Percentiles rank a stretch among this genome's conserved stretches.
These are phyloP conservation scores for Ceratobasidium papillatum DNA, from an alignment of 1,284 basidiomycete species.

Conservation along the genomic window DNA sequence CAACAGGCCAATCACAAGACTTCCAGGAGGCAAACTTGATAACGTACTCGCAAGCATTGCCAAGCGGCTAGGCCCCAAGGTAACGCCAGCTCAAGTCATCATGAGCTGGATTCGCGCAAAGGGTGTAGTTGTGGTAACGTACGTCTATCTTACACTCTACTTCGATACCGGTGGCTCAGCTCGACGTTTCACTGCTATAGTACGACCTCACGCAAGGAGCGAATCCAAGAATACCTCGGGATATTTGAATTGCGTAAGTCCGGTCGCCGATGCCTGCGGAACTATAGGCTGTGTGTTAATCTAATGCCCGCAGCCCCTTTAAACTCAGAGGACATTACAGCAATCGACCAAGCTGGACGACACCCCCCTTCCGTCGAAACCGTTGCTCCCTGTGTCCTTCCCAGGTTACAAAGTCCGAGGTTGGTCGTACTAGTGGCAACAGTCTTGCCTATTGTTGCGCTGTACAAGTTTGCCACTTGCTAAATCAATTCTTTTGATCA, in stretches of 20 bases:
- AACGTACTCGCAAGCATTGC: conserved; percentile 66
- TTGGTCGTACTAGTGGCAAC: not conserved
- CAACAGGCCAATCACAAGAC: conserved; percentile 67
- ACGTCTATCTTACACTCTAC: conserved; percentile 47
- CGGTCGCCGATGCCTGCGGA: not conserved
- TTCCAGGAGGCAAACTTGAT: conserved; percentile 73
- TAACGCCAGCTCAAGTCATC: conserved; percentile 71
- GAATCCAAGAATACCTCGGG: conserved; percentile 71
- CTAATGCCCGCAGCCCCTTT: conserved; percentile 16
- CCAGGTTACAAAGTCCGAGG: not conserved
- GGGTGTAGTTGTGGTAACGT: conserved; percentile 74
- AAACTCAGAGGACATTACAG: conserved; percentile 34
- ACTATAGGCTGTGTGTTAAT: not conserved
- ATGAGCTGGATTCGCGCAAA: conserved; percentile 73
- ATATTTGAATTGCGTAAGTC: conserved; percentile 66
- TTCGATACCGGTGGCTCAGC: not conserved
- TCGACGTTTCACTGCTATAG: conserved; percentile 52
- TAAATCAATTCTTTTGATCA: not conserved
- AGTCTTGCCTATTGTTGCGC: not conserved
- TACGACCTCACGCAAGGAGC: conserved; percentile 70
- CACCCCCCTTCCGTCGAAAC: not conserved
- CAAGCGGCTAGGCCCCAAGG: conserved; percentile 57
- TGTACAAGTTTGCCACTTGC: not conserved
- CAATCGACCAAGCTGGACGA: conserved; percentile 41
- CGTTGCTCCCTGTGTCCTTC: not conserved